Evolutionary conservation across 176 grass and related monocot species (phyloP), one percentile per base, ranked within the genome.

Genomic region (Areca catechu): DNA sequence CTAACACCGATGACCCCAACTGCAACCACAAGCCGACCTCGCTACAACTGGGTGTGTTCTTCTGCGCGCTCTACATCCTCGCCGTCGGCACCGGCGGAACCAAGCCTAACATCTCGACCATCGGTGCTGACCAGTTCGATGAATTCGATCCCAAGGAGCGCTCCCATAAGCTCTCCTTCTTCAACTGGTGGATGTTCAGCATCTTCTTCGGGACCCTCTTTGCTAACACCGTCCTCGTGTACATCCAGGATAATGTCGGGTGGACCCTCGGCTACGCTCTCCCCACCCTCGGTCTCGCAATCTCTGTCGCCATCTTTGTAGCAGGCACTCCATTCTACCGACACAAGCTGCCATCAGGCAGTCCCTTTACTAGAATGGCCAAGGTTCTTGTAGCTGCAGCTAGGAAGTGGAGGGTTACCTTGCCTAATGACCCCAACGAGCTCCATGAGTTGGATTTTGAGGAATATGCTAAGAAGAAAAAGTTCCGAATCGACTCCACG

Each of bases 141-240:
- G 70, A 83, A 56, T 75, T 62, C 22, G 74, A 95, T 60, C 69
- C 76, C 5, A 76, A 73, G 20, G 90, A 95, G 70, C 75, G 79
- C 14, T 27, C 24, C 22, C 85, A 89, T 58, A 95, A 95, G 76
- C 66, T 95, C 29, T 95, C 90, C 75, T 95, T 95, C 82, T 95
- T 95, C 86, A 95, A 95, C 73, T 95, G 90, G 90, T 95, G 90
- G 92, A 87, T 90, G 92, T 96, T 90, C 77, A 96, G 86, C 80
- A 96, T 96, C 83, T 96, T 96, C 72, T 84, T 90, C 48, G 92
- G 92, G 58, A 88, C 86, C 27, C 78, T 96, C 53, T 88, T 96
- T 67, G 86, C 86, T 49, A 81, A 85, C 74, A 88, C 80, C 5
- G 67, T 90, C 4, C 83, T 96, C 20, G 80, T 96, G 15, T 96